phyloP scores from a whole-genome alignment of 768 basidiomycete genomes.

The Pleurotus sapidus region DNA sequence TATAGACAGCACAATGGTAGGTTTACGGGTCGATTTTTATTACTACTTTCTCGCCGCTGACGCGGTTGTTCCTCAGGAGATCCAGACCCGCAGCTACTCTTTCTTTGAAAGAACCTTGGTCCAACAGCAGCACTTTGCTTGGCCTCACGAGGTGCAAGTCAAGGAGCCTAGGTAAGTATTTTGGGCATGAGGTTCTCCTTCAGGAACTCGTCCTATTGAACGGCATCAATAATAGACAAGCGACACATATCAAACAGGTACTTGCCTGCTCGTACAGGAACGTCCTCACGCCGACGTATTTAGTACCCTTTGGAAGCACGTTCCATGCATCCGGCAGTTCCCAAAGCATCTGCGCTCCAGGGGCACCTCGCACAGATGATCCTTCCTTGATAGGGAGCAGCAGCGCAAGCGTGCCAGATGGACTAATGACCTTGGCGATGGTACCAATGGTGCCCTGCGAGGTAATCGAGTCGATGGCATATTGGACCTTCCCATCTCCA shows the following conservation, averaged over 20 bases:
- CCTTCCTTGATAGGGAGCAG: slow-evolving; percentile 47
- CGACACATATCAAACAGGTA: background rate
- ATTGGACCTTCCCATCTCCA: slow-evolving; percentile 26
- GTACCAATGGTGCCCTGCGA: slow-evolving; percentile 28
- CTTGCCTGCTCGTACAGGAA: slow-evolving; percentile 39
- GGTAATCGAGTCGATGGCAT: slow-evolving; percentile 39
- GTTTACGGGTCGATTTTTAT: slow-evolving; percentile 1
- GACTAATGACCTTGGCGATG: slow-evolving; percentile 33
- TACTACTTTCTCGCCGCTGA: slow-evolving; percentile 36
- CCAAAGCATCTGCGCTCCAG: slow-evolving; percentile 25
- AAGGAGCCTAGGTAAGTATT: slow-evolving; percentile 41
- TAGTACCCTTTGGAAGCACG: slow-evolving; percentile 33
- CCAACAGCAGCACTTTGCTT: slow-evolving; percentile 35
- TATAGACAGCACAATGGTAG: too few relatives aligned
- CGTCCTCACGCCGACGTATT: slow-evolving; percentile 36
- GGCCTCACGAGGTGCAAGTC: slow-evolving; percentile 36
- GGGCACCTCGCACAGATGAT: slow-evolving; percentile 27
- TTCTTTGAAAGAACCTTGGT: slow-evolving; percentile 39
- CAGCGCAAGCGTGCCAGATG: slow-evolving; percentile 37
- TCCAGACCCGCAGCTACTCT: slow-evolving; percentile 40
- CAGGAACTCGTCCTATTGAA: slow-evolving; percentile 34
- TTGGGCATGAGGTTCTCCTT: slow-evolving; percentile 42
- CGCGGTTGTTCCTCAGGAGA: slow-evolving; percentile 41
- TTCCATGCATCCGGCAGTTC: slow-evolving; percentile 31
- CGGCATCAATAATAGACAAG: too few relatives aligned